Evolutionary conservation across 768 basidiomycete species (phyloP).

Genomic region (Lactifluus volemus): DNA sequence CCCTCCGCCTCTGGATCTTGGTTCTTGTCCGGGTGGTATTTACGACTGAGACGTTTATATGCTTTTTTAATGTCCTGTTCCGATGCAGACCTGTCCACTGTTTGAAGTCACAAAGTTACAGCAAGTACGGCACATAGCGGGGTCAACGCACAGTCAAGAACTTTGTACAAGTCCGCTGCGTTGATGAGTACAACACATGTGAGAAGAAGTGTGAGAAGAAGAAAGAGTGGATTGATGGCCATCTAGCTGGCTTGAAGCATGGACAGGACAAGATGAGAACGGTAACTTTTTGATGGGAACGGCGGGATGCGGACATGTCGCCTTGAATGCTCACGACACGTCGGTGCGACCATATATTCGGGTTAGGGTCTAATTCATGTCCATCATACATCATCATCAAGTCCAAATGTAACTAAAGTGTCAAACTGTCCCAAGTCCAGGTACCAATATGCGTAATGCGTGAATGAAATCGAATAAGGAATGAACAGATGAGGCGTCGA

Average conservation of each 20-base stretch:
- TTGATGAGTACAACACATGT: slow-evolving; percentile 28
- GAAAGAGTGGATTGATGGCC: slow-evolving; percentile 23
- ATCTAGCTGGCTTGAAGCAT: slow-evolving; percentile 20
- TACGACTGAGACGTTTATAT: slow-evolving; percentile 82
- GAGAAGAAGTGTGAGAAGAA: slow-evolving; percentile 25
- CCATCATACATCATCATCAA: background rate
- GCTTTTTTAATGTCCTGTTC: slow-evolving; percentile 87
- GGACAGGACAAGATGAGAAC: slow-evolving; percentile 3
- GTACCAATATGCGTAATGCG: background rate
- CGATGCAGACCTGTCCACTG: slow-evolving; percentile 67
- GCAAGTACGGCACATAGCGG: slow-evolving; percentile 8
- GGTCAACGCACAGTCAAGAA: slow-evolving; percentile 61
- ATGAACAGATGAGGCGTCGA: too few relatives aligned
- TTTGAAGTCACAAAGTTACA: background rate
- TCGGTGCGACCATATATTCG: background rate
- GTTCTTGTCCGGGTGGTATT: slow-evolving; percentile 95
- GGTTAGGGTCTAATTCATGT: slow-evolving; percentile 7
- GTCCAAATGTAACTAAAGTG: background rate
- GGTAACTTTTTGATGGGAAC: background rate
- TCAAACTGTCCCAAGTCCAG: background rate
- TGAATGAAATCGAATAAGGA: background rate
- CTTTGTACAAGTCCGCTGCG: slow-evolving; percentile 75
- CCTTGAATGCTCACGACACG: background rate
- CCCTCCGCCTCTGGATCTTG: slow-evolving; percentile 73
- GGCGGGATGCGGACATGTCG: slow-evolving; percentile 2